Evolutionary conservation across 345 rosid genomes (phyloP).

Genomic region (Eucalyptus erythrocorys): DNA sequence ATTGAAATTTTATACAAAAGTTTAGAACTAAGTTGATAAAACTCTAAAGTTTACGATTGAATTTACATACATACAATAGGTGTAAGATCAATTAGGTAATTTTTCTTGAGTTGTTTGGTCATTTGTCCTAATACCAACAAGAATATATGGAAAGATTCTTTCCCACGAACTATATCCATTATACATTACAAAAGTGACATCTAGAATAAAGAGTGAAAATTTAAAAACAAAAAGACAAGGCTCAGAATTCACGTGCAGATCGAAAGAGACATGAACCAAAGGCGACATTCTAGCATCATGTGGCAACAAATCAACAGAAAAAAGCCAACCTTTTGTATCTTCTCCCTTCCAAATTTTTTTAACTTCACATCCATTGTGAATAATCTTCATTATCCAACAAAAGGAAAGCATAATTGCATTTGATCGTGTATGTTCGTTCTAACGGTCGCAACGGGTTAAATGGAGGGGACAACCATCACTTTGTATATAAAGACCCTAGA

Average conservation of each 20-base stretch:
- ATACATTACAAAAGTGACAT: too few species aligned
- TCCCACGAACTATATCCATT: not conserved
- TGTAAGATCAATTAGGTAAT: not conserved
- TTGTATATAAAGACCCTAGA: not conserved
- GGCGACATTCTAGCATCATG: not conserved
- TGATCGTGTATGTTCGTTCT: not conserved
- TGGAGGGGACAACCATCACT: not conserved
- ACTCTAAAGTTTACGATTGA: accelerated
- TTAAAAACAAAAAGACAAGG: not conserved
- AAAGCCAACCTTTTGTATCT: not conserved
- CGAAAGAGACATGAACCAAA: not conserved
- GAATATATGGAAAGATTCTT: not conserved
- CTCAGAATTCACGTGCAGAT: not conserved
- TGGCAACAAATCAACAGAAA: not conserved
- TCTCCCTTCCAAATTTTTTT: not conserved
- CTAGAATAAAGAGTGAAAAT: too few species aligned
- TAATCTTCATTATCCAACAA: not conserved
- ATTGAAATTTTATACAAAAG: too few species aligned
- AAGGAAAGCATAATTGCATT: not conserved
- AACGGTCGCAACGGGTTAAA: not conserved
- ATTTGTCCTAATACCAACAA: not conserved
- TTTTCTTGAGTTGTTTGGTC: not conserved
- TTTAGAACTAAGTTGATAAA: too few species aligned
- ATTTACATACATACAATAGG: not conserved
- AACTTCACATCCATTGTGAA: not conserved